phyloP scores from a whole-genome alignment of 2,329 filamentous ascomycete species.

The Sphaerulina vaccinii region DNA sequence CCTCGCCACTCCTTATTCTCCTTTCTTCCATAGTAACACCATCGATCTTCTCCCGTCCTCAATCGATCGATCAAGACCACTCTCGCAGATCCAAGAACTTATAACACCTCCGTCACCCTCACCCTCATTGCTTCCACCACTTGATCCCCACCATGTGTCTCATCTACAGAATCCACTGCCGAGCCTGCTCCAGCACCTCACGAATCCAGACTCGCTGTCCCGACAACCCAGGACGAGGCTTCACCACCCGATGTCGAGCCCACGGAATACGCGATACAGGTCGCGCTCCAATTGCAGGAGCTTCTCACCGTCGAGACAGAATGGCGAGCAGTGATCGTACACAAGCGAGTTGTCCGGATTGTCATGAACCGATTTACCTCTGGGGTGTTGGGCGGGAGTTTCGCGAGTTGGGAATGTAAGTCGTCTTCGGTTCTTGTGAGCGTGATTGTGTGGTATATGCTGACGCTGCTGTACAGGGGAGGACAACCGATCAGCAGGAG shows the following conservation, averaged over 20 bases:
- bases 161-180: conserved; percentile 8
- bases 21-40: not conserved
- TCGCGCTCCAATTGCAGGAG: not conserved
- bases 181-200: conserved; percentile 1
- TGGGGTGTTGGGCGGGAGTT: conserved; percentile 9
- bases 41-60: no score
- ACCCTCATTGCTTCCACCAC: not conserved
- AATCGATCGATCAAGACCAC: not conserved
- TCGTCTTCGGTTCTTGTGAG: not conserved
- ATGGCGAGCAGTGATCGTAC: conserved; percentile 1
- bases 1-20: not conserved
- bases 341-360: not conserved
- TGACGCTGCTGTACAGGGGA: not conserved
- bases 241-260: not conserved
- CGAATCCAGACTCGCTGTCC: conserved; percentile 8
- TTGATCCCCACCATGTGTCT: conserved; percentile 3
- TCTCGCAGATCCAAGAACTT: no score
- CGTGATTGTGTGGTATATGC: not conserved
- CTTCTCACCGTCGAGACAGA: not conserved
- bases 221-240: conserved; percentile 7
- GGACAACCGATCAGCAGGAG: not conserved
- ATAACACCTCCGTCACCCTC: not conserved
- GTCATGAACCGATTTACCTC: conserved; percentile 3
- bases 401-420: conserved; percentile 1
- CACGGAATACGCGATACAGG: conserved; percentile 3